Percentiles rank a stretch among this genome's conserved stretches.
These are phyloP conservation scores for Penicillium salamii DNA, from an alignment of 495 filamentous ascomycete species.

Conservation along the genomic window DNA sequence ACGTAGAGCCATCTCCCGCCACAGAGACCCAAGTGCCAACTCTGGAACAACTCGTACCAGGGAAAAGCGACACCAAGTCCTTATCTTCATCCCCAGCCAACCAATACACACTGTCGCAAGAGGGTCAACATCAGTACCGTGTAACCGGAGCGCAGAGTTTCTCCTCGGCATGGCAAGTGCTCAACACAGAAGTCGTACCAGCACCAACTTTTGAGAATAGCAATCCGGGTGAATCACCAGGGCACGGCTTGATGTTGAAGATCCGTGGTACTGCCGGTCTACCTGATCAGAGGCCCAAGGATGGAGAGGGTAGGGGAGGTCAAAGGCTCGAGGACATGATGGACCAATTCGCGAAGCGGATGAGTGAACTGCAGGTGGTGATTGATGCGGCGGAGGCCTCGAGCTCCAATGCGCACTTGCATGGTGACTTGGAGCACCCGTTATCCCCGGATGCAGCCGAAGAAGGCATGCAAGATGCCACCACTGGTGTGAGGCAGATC, in stretches of 20 bases:
- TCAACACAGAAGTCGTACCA: conserved; percentile 42
- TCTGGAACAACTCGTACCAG: conserved; percentile 1
- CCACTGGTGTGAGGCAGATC: background rate
- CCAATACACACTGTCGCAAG: conserved; percentile 1
- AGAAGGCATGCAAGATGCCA: background rate
- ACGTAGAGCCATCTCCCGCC: conserved; percentile 30
- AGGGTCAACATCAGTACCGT: conserved; percentile 31
- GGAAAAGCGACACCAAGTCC: conserved; percentile 9
- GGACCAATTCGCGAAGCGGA: conserved; percentile 65
- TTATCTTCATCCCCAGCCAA: conserved; percentile 21
- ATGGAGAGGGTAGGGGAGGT: conserved; percentile 25
- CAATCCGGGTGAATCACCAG: conserved; percentile 24
- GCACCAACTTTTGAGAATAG: conserved; percentile 61
- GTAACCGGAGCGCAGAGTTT: conserved; percentile 51
- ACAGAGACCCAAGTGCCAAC: background rate
- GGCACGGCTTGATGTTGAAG: conserved; percentile 60
- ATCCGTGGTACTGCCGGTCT: conserved; percentile 56
- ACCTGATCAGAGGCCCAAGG: conserved; percentile 26
- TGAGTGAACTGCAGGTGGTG: conserved; percentile 48
- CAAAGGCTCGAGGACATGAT: conserved; percentile 53
- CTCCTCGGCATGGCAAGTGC: conserved; percentile 52
- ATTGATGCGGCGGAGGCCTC: conserved; percentile 35
- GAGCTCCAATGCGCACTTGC: background rate
- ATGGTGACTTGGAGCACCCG: background rate
- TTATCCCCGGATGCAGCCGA: background rate